Percentiles rank a stretch among this genome's conserved stretches.
Conservation (phyloP, 441 rosid species). For the Breynia disticha region DNA sequence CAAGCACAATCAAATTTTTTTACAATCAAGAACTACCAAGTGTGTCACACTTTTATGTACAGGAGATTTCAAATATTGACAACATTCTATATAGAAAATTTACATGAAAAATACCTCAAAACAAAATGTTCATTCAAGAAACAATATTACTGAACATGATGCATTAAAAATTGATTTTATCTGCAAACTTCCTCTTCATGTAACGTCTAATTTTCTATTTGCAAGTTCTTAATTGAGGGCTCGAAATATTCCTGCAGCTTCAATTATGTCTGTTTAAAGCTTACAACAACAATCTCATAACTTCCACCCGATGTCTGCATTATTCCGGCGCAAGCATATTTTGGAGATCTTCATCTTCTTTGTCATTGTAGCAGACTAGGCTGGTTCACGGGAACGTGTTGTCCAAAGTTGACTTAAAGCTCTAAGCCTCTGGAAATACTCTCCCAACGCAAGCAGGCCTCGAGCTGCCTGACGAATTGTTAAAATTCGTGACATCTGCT, state of each 20-base stretch:
- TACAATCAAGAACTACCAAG: neutral
- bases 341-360: too few species aligned
- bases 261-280: constrained; percentile 14
- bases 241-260: constrained; percentile 34
- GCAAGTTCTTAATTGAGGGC: constrained; percentile 22
- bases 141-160: constrained; percentile 5
- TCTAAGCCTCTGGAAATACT: constrained; percentile 76
- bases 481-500: constrained; percentile 66
- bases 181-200: constrained; percentile 13
- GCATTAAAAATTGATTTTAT: constrained; percentile 14
- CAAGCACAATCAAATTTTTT: too few species aligned
- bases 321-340: too few species aligned
- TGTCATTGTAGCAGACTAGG: constrained; percentile 22
- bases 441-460: constrained; percentile 83
- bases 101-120: constrained; percentile 12
- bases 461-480: constrained; percentile 78
- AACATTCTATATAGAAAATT: constrained; percentile 4
- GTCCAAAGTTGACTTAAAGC: constrained; percentile 74
- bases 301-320: too few species aligned
- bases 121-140: constrained; percentile 1
- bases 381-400: constrained; percentile 53
- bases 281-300: too few species aligned
- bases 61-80: constrained; percentile 5
- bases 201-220: constrained; percentile 19
- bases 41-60: constrained; percentile 2